These are phyloP conservation scores for Russula sp. DNA, from an alignment of 768 basidiomycete genomes.

Conservation along the genomic window DNA sequence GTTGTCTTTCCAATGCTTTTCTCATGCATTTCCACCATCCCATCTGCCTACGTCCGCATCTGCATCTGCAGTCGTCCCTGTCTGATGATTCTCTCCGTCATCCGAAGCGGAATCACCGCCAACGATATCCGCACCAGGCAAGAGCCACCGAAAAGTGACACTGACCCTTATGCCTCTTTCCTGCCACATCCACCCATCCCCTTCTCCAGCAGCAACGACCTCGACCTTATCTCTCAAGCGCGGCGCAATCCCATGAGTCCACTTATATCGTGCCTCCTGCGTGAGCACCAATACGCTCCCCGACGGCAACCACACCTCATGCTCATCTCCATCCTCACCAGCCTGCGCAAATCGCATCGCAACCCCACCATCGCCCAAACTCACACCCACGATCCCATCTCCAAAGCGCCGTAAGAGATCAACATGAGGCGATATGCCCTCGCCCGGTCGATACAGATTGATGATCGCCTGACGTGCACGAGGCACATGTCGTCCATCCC, in stretches of 20 bases:
- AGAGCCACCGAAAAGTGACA: slow-evolving; percentile 83
- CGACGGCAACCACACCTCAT: slow-evolving; percentile 69
- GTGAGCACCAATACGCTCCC: slow-evolving; percentile 75
- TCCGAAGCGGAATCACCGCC: slow-evolving; percentile 28
- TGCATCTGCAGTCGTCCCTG: no score
- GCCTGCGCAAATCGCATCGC: slow-evolving; percentile 65
- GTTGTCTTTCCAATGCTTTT: neutral
- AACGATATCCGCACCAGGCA: slow-evolving; percentile 82
- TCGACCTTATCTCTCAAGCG: slow-evolving; percentile 59
- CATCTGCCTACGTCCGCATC: neutral
- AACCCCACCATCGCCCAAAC: slow-evolving; percentile 68
- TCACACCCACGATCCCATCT: slow-evolving; percentile 88
- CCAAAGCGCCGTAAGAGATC: slow-evolving; percentile 82
- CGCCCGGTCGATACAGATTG: slow-evolving; percentile 84
- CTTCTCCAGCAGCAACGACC: slow-evolving; percentile 23
- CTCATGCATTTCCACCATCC: neutral
- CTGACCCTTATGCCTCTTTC: slow-evolving; percentile 63
- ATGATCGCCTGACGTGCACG: slow-evolving; percentile 80
- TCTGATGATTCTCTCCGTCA: neutral
- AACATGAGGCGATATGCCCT: slow-evolving; percentile 86
- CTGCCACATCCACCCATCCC: slow-evolving; percentile 39
- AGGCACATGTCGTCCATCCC: slow-evolving; percentile 32
- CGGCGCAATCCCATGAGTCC: slow-evolving; percentile 84
- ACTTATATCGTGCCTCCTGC: slow-evolving; percentile 77
- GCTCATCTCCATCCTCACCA: slow-evolving; percentile 16